Percentiles rank a stretch among this genome's conserved stretches.
These are phyloP conservation scores for Malus fusca DNA, from an alignment of 306 rosid genomes.

Conservation along the genomic window DNA sequence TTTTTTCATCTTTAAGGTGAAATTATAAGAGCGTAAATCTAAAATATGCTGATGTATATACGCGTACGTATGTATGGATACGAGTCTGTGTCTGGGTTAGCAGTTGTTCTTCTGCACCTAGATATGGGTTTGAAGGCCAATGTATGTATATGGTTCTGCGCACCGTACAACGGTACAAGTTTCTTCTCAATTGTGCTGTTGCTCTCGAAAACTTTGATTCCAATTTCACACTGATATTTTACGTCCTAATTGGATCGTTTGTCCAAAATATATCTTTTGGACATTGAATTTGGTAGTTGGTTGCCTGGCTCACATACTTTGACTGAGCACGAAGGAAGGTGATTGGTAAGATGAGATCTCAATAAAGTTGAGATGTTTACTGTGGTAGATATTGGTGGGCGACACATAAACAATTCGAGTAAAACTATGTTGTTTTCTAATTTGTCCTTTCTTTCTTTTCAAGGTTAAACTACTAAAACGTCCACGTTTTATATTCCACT, in stretches of 20 bases:
- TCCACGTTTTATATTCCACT: no score
- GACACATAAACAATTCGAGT: not conserved
- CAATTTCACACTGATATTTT: not conserved
- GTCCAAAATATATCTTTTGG: no score
- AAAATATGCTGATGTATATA: not conserved
- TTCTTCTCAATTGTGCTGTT: not conserved
- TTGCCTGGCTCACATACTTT: not conserved
- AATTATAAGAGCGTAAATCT: not conserved
- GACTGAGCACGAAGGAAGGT: not conserved
- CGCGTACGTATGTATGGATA: not conserved
- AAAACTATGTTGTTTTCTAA: not conserved
- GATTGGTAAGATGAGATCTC: not conserved
- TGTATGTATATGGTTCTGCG: not conserved
- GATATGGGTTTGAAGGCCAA: not conserved
- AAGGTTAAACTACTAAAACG: no score
- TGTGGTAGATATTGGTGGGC: not conserved
- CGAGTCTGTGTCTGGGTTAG: not conserved
- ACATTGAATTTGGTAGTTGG: not conserved
- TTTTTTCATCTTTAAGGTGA: not conserved
- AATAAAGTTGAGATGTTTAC: not conserved
- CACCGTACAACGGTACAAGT: not conserved
- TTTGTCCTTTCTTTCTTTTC: not conserved
- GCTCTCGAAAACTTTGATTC: not conserved
- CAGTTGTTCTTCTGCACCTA: not conserved
- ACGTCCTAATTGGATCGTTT: not conserved